Conservation (phyloP, 129 eudicot genomes). For the Tanacetum coccineum region DNA sequence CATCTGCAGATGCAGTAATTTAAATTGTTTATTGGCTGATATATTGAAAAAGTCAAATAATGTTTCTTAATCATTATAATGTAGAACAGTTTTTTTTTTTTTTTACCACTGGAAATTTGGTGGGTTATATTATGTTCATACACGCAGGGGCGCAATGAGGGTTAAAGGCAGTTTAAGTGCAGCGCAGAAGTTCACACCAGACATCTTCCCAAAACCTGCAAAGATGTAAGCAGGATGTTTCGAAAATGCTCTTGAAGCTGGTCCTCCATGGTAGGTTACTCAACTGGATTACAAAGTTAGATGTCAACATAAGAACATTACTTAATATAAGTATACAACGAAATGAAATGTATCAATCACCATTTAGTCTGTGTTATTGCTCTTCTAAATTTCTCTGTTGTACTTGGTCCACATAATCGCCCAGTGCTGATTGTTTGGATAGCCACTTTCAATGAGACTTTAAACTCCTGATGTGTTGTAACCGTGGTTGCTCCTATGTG, state of each 20-base stretch:
- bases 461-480: too few species aligned
- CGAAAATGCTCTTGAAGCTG: not conserved
- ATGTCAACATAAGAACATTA: constrained; percentile 12
- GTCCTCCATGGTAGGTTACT: not conserved
- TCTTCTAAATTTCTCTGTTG: not conserved
- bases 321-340: constrained; percentile 15
- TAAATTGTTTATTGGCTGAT: constrained; percentile 8
- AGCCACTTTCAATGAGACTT: not conserved
- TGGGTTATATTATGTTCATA: constrained; percentile 16
- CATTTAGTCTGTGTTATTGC: constrained; percentile 3
- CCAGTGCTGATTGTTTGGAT: not conserved
- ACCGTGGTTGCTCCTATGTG: too few species aligned
- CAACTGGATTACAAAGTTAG: constrained; percentile 10
- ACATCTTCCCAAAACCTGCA: constrained; percentile 95
- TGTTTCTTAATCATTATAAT: not conserved
- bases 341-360: not conserved
- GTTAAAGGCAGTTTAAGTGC: constrained; percentile 94
- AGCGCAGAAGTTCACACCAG: constrained; percentile 88
- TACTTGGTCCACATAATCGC: not conserved
- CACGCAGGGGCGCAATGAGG: constrained; percentile 83
- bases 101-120: not conserved
- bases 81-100: not conserved
- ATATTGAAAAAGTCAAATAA: not conserved
- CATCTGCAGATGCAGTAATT: not conserved
- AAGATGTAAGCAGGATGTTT: constrained; percentile 59